These are phyloP conservation scores for Lachancea dasiensis DNA, from an alignment of 805 yeast genomes.

Conservation along the genomic window DNA sequence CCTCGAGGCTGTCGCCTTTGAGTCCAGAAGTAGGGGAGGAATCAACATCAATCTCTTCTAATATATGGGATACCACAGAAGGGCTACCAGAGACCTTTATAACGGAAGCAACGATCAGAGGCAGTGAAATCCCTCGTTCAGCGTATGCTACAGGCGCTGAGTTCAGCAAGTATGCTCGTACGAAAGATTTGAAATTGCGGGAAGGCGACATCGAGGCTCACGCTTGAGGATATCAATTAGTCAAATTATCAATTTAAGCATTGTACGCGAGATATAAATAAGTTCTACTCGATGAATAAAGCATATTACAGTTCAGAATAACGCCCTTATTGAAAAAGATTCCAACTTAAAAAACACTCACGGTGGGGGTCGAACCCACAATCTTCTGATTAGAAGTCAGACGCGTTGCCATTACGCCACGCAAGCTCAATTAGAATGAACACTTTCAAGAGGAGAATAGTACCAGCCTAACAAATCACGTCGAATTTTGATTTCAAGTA, in stretches of 20 bases:
- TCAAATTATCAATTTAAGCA: too few species aligned
- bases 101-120: constrained; percentile 11
- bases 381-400: constrained; percentile 51
- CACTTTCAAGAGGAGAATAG: too few species aligned
- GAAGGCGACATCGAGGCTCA: too few species aligned
- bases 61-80: constrained; percentile 18
- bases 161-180: constrained; percentile 1
- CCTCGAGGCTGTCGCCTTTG: constrained; percentile 10
- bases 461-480: too few species aligned
- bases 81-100: constrained; percentile 17
- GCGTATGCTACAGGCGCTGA: constrained; percentile 1
- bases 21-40: constrained; percentile 12
- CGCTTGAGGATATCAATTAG: too few species aligned
- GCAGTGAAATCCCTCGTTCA: background rate
- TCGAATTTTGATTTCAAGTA: too few species aligned
- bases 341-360: constrained; percentile 34
- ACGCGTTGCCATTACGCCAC: constrained; percentile 54
- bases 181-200: too few species aligned
- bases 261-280: too few species aligned
- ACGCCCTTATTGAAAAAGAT: background rate
- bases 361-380: constrained; percentile 53
- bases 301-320: background rate
- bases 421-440: constrained; percentile 22
- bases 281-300: too few species aligned
- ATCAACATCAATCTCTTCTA: constrained; percentile 11